Evolutionary conservation across 1,139 yeast genomes (phyloP), one percentile per base, ranked within the genome.

Genomic region (Wickerhamiella pararugosa): DNA sequence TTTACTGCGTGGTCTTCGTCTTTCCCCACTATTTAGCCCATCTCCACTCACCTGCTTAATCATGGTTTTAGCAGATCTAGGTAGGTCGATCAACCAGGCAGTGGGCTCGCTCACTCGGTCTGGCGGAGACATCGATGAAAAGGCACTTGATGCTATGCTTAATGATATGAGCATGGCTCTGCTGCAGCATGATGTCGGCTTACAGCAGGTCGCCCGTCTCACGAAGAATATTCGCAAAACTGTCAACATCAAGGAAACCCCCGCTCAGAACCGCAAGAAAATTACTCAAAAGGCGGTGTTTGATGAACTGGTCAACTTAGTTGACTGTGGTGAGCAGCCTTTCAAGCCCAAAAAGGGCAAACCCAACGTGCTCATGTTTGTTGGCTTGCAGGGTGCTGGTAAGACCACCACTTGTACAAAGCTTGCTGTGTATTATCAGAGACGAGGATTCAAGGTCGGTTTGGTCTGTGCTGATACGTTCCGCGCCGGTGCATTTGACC

Each of bases 401-500:
- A 90, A 90, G 61, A 90, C 98, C 27, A 90, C 98, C 0, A 78
- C 96, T 2, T 87, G 97, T 75, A 90, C 98, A 1, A 90, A 90
- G 60, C 69, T 90, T 53, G 98, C 98, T 0, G 93, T 84, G 1
- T 87, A 83, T 61, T 92, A 90, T 59, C 90, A 87, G 57, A 76
- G 90, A 59, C 70, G 97, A 58, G 96, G 96, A 1, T 84, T 78
- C 63, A 86, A 84, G 58, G 94, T 86, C 37, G 98, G 98, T 42
- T 67, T 90, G 55, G 97, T 90, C 28, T 92, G 98, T 74, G 98
- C 98, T 2, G 98, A 90, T 69, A 90, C 98, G 34, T 90, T 90
- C 69, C 77, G 98, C 70, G 98, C 98, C 31, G 98, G 98, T 70
- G 98, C 98, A 1, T 90, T 90, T 67, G 98, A 90, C 63, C 98